These are phyloP conservation scores for Eimeria maxima DNA, from an alignment of 169 alveolate genomes.

Conservation along the genomic window DNA sequence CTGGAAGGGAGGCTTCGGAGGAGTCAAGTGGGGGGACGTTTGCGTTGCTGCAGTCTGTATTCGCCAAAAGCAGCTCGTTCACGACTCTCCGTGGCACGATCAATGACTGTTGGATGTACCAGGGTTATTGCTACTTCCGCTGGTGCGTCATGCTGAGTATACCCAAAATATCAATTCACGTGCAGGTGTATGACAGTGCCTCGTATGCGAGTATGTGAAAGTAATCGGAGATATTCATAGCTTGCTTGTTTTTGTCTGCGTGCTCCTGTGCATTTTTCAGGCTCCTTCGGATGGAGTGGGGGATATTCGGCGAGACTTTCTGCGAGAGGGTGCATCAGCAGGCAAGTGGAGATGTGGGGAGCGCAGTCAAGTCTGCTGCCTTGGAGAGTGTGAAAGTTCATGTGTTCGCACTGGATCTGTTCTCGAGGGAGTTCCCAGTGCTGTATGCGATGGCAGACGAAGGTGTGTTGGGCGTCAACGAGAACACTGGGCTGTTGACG, in stretches of 20 bases:
- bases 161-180: background rate
- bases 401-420: slow-evolving; percentile 11
- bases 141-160: background rate
- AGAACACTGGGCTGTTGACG: background rate
- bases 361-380: background rate
- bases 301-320: background rate
- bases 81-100: background rate
- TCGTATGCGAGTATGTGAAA: background rate
- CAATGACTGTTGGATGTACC: slow-evolving; percentile 65
- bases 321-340: slow-evolving; percentile 20
- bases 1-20: background rate
- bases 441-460: slow-evolving; percentile 6
- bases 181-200: background rate
- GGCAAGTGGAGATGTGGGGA: background rate
- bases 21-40: background rate
- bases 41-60: background rate
- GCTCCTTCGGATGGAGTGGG: background rate
- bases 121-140: slow-evolving; percentile 16
- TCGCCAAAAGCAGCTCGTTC: background rate
- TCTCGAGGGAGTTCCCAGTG: background rate
- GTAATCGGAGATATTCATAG: background rate
- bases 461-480: background rate
- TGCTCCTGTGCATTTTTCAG: background rate
- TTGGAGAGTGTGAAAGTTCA: background rate
- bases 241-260: background rate